Percentiles rank a stretch among this genome's conserved stretches.
These are phyloP conservation scores for Geranomyces variabilis DNA, from an alignment of 192 early-diverging fungal genomes.

Conservation along the genomic window DNA sequence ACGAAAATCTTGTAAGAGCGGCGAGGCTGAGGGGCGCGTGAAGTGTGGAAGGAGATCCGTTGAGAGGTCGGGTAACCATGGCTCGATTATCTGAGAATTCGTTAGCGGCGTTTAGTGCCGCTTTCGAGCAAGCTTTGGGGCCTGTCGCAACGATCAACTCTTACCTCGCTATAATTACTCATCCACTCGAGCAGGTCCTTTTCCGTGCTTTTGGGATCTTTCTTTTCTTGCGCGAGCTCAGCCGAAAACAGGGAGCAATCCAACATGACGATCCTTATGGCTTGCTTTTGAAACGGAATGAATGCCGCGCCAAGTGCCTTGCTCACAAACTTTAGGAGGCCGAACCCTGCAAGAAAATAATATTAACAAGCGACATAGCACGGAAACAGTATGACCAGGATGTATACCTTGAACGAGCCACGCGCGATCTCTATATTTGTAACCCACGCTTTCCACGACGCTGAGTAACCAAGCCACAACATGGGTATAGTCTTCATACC, in stretches of 20 bases:
- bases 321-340: constrained; percentile 41
- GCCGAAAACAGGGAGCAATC: constrained; percentile 25
- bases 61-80: constrained; percentile 20
- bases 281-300: constrained; percentile 19
- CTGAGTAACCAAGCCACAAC: constrained; percentile 36
- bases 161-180: constrained; percentile 24
- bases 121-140: not conserved
- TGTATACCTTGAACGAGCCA: constrained; percentile 52
- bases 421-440: constrained; percentile 30
- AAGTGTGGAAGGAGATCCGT: constrained; percentile 17
- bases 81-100: constrained; percentile 17
- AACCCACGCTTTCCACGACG: constrained; percentile 35
- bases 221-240: constrained; percentile 13
- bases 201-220: not conserved
- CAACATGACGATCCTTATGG: constrained; percentile 20
- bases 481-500: constrained; percentile 9
- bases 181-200: constrained; percentile 37
- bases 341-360: not conserved
- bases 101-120: not conserved
- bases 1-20: constrained; percentile 18
- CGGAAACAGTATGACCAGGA: no score
- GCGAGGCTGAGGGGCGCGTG: constrained; percentile 12
- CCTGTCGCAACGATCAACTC: not conserved
- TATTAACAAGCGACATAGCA: not conserved
- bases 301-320: constrained; percentile 27